Conservation (phyloP, 1,284 basidiomycete species). For the Malassezia sp. region DNA sequence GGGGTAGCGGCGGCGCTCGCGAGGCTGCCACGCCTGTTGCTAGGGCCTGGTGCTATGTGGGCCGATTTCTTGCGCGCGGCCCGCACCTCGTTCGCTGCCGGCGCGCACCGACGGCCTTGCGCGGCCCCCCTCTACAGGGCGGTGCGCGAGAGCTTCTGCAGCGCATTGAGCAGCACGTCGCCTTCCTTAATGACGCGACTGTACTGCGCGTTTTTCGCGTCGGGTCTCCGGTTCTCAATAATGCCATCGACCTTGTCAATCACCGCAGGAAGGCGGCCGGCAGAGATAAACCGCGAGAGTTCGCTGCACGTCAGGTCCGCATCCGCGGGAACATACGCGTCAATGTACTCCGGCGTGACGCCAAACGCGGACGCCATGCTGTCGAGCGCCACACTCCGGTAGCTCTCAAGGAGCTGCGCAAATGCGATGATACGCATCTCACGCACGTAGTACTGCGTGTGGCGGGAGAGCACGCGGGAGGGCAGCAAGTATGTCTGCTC, state of each 20-base stretch:
- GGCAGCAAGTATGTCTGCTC: conserved; percentile 77
- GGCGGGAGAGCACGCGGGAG: conserved; percentile 71
- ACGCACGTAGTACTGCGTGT: conserved; percentile 79
- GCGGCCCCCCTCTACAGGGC: conserved; percentile 41
- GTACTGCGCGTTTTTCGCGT: conserved; percentile 74
- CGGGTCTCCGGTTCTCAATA: conserved; percentile 82
- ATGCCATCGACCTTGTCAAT: conserved; percentile 84
- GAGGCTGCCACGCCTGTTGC: too few species aligned
- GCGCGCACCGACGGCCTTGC: too few species aligned
- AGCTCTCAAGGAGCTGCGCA: conserved; percentile 78
- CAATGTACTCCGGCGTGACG: conserved; percentile 75
- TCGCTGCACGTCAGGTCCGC: too few species aligned
- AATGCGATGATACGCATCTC: conserved; percentile 97
- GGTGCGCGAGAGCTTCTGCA: conserved; percentile 44
- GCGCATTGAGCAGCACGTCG: conserved; percentile 63
- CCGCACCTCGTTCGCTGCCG: too few species aligned
- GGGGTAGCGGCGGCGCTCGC: too few species aligned
- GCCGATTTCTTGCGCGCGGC: too few species aligned
- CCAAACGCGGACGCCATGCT: conserved; percentile 80
- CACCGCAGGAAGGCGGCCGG: conserved; percentile 72
- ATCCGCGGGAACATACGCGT: too few species aligned
- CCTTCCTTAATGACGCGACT: conserved; percentile 78
- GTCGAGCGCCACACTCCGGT: conserved; percentile 77
- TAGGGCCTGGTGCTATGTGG: too few species aligned
- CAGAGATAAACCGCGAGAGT: conserved; percentile 81